Evolutionary conservation across 768 basidiomycete genomes (phyloP), one percentile per base, ranked within the genome.

Genomic region (Sutorius australiensis): DNA sequence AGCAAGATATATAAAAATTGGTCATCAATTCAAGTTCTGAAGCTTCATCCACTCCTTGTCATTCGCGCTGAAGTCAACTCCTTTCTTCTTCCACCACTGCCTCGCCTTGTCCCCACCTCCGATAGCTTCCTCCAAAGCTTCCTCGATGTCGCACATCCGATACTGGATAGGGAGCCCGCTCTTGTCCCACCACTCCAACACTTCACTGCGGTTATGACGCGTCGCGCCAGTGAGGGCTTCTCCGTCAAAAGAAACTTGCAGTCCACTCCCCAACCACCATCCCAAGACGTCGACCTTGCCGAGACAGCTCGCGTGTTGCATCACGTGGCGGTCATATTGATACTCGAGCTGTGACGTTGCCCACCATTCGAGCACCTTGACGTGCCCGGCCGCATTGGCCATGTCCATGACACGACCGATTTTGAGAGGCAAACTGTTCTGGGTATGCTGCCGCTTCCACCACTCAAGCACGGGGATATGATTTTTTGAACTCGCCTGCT

Each of bases 1-100:
- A 43, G 6, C 3, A 13, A 42, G 9, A 39, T 37, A 24, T n/a
- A n/a, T n/a, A n/a, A 32, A 44, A 17, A 47, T 6, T 43, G 42
- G 31, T 28, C 32, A 56, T 75, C 62, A 86, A 68, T 91, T 89
- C 48, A 92, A 67, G 61, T 75, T 83, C 65, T 88, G 87, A 46
- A 87, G 72, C 68, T 91, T 91, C 81, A 86, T 88, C 89, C 90
- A 94, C 67, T 91, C 89, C 70, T 83, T 88, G 61, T 91, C 87
- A 56, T 86, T 84, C 24, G 92, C 84, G 49, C 84, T 82, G 65
- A 92, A 90, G 66, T 93, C 85, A 12, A 92, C 81, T 4, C 91
- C 91, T 63, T 89, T 88, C 55, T 70, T 68, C 65, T 77, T 80
- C 91, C 91, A 94, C 91, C 91, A 94, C 50, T 73, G 74, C 63